Evolutionary conservation across 2,329 filamentous ascomycete genomes (phyloP), one percentile per base, ranked within the genome.

Genomic region (Colletotrichum coccodes): DNA sequence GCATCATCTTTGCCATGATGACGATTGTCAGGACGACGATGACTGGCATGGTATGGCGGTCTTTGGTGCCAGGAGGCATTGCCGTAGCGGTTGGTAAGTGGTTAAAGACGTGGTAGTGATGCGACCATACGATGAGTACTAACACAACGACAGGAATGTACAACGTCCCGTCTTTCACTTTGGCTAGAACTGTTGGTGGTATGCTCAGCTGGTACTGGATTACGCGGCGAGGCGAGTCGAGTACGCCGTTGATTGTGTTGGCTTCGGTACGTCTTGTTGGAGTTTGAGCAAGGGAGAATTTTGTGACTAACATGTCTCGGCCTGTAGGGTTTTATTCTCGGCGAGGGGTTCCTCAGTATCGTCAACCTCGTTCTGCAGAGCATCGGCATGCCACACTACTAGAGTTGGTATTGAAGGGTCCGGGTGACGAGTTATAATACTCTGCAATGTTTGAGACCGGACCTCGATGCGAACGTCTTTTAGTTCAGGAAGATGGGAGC

Each of bases 111-210:
- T 14, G 40, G 18, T 38, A 11, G 34, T 59, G 18, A 36, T 38
- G 42, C 16, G n/a, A n/a, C n/a, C n/a, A n/a, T n/a, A n/a, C n/a
- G n/a, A 30, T 3, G 18, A 18, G 23, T 44, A 57, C 30, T 52
- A 21, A 56, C 12, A 18, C 16, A 16, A 23, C 12, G 40, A 16
- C 11, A 91, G 92, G 96, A 56, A 99, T 99, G 90, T 99, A 98
- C 81, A 99, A 98, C 75, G 94, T 95, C 0, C 96, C 96, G 0
- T 97, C 94, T 0, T 99, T 99, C 77, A 99, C 96, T 0, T 84
- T 99, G 42, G 95, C 96, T 0, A 86, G 96, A 70, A 93, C 94
- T 0, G 89, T 94, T 11, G 96, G 96, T 3, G 96, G 96, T 0
- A 54, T 89, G 8, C 73, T 87, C 32, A 91, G 89, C 71, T 94